Base-by-base conservation (phyloP, 257 asterid genomes). In the Agastache rugosa region DNA sequence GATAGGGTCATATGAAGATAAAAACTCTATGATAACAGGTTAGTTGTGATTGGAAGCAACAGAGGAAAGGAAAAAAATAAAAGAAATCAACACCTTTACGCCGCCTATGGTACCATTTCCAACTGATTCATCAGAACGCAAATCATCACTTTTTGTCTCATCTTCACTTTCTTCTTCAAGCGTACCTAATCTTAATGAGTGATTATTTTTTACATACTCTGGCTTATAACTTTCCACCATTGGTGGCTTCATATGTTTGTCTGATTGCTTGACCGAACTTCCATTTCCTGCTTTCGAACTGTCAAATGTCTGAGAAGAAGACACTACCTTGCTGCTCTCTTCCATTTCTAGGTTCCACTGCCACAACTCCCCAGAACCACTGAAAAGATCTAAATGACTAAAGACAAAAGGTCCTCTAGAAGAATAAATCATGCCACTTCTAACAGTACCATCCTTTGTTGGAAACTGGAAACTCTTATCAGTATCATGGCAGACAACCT, bases 361-460 rank as follows among this genome's bases (percentile, higher is more conserved):
- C 99, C 95, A 92, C 74, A 91, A 85, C 83, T 90, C 99, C 76
- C 98, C 99, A 75, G 89, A 90, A 72, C 98, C 97, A 81, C 93
- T 85, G 85, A 94, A 94, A 75, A 94, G 93, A 86, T 94, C 98
- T 58, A 89, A 78, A 81, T 85, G 88, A 75, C 97, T 91, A 87
- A 72, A 85, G 25, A 85, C 90, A 76, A 89, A 87, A 78, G 93
- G 90, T 67, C 91, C 95, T 71, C 81, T 59, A 66, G 72, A 77
- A 77, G 87, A 85, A 82, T 73, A 37, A 63, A 71, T 72, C 69
- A 69, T 83, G 79, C 87, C 68, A 55, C 84, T 73, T 34, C 84
- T 66, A 72, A 64, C 71, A 69, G 84, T 53, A 73, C 71, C 80
- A 71, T 81, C 87, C 82, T 82, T 82, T 48, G 63, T 74, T 20